Evolutionary conservation across 2,329 filamentous ascomycete species (phyloP), one percentile per base, ranked within the genome.

Genomic region (Fusarium nisikadoi): DNA sequence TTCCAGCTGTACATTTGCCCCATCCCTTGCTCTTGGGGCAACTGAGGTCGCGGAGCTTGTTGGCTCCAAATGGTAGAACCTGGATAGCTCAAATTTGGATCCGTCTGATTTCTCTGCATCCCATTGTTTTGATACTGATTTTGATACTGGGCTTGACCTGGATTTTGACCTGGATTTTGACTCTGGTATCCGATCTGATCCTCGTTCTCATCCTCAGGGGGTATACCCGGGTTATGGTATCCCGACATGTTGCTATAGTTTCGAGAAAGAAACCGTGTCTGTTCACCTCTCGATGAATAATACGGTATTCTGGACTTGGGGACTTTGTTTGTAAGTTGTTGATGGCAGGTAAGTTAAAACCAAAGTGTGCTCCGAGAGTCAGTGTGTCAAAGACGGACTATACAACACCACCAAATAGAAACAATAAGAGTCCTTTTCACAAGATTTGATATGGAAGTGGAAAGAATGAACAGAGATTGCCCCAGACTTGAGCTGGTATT

Each of bases 321-420:
- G 33, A 53, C 10, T 17, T 39, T 27, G 23, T n/a, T 25, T 53
- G 49, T 53, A 20, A 35, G n/a, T 41, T 17, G 27, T 41, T 13
- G 25, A 53, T 27, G 8, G 33, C 14, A 41, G 33, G 35, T n/a
- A 8, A 27, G 19, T 41, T 27, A 23, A 17, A 25, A 35, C n/a
- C 16, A 8, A 50, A 38, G 17, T 38, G 23, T 50, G 29, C 17
- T 39, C 39, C 23, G 27, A 35, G 17, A 29, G 42, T 16, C 23
- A 54, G 36, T 36, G n/a, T 68, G 23, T 52, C 50, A 47, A 52
- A 68, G 54, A 62, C 25, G 6, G 14, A 31, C 25, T 12, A n/a
- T 16, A 35, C 14, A n/a, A 25, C 42, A 49, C 35, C 11, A 47
- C 2, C 19, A 52, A 35, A 35, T 31, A 11, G 4, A 65, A 17